Percentiles rank a stretch among this genome's conserved stretches.
Evolutionary conservation across 78 protist genomes (phyloP).

Genomic region (Dictyostelium capitatum): DNA sequence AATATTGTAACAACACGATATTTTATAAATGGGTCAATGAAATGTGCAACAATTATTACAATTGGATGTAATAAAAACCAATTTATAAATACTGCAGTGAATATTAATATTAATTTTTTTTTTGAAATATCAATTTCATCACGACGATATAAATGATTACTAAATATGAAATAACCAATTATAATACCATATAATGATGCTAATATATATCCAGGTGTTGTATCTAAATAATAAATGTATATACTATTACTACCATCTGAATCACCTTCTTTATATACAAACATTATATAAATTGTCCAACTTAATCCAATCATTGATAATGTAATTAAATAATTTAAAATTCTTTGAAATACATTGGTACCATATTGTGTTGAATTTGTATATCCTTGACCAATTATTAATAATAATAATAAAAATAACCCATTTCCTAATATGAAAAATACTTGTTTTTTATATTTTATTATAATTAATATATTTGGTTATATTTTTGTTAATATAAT

Average conservation of each 20-base stretch:
- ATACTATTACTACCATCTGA: not conserved
- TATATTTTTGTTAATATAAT: not conserved
- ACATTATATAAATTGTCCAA: not conserved
- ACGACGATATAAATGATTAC: not conserved
- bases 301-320: not conserved
- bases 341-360: not conserved
- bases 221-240: constrained; percentile 45
- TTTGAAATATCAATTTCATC: constrained; percentile 33
- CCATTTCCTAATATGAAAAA: constrained; percentile 17
- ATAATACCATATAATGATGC: constrained; percentile 34
- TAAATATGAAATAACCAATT: constrained; percentile 21
- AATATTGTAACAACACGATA: constrained; percentile 25
- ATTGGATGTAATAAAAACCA: constrained; percentile 61
- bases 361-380: constrained; percentile 56
- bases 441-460: not conserved
- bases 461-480: not conserved
- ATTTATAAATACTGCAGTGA: not conserved
- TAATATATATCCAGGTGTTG: constrained; percentile 57
- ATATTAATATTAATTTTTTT: constrained; percentile 32
- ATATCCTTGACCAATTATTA: constrained; percentile 56
- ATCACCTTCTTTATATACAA: not conserved
- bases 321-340: constrained; percentile 19
- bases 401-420: constrained; percentile 25
- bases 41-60: constrained; percentile 27
- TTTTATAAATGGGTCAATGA: constrained; percentile 42